A percentile compares a stretch with the other conserved stretches of the same genome.
Evolutionary conservation across 371 early-diverging fungal species (phyloP).

Genomic region (Mucor racemosus): DNA sequence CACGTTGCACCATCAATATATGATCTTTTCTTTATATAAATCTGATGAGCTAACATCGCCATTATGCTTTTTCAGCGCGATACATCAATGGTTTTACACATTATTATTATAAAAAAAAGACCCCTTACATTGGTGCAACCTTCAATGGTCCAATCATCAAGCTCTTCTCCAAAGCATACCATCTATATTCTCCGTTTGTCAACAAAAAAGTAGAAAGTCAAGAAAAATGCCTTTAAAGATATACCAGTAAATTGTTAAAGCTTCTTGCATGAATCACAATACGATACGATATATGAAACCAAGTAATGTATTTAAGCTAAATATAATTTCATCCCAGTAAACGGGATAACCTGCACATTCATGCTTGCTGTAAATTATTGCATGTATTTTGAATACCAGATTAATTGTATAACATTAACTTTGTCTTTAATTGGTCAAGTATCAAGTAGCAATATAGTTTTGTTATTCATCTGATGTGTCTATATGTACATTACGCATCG

Average conservation of each 20-base stretch:
- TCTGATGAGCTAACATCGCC: neutral
- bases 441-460: neutral
- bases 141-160: neutral
- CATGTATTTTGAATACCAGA: neutral
- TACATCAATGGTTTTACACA: neutral
- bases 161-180: neutral
- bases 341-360: too few species aligned
- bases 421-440: neutral
- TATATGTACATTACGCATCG: neutral
- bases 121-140: neutral
- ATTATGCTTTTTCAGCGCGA: neutral
- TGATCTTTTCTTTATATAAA: neutral
- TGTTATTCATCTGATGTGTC: neutral
- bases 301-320: neutral
- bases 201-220: neutral
- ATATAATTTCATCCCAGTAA: neutral
- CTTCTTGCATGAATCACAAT: too few species aligned
- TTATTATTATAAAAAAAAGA: neutral
- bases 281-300: too few species aligned
- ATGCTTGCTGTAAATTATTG: neutral
- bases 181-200: neutral
- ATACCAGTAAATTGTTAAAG: too few species aligned
- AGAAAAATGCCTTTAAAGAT: neutral
- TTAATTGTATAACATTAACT: neutral
- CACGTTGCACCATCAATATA: too few species aligned